Evolutionary conservation across 202 grass and related monocot species (phyloP).

Genomic region (Panicum virgatum): DNA sequence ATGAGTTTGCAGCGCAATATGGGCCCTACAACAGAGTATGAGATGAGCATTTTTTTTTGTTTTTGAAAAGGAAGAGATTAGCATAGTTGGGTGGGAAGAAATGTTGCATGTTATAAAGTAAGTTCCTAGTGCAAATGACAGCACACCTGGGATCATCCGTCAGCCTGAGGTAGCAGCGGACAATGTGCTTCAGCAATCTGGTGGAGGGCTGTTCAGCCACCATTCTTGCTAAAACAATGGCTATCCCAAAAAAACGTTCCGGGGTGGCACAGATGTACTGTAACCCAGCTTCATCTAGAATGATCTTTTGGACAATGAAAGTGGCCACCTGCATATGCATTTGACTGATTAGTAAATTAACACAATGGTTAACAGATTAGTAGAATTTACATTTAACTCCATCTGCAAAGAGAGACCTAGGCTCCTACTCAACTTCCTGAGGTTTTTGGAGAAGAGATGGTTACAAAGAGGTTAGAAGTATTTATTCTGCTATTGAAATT

Average conservation of each 20-base stretch:
- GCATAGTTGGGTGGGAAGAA: not conserved
- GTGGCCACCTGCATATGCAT: constrained; percentile 61
- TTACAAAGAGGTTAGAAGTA: constrained; percentile 5
- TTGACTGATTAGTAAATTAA: constrained; percentile 17
- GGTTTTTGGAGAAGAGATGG: constrained; percentile 16
- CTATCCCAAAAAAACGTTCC: constrained; percentile 62
- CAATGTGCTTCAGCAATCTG: constrained; percentile 72
- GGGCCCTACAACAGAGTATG: constrained; percentile 9
- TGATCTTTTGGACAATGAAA: constrained; percentile 78
- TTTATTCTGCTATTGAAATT: constrained; percentile 27
- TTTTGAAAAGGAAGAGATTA: not conserved
- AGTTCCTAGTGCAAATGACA: constrained; percentile 11
- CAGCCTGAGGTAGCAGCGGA: constrained; percentile 70
- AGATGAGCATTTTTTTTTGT: not conserved
- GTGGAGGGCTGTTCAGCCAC: constrained; percentile 57
- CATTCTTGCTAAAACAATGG: constrained; percentile 57
- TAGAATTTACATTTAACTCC: constrained; percentile 12
- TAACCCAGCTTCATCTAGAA: constrained; percentile 64
- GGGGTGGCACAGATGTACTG: constrained; percentile 48
- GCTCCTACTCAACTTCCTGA: not conserved
- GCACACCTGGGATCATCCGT: constrained; percentile 58
- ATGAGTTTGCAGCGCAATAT: not conserved
- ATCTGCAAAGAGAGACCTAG: not conserved
- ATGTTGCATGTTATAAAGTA: not conserved
- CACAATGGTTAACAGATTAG: not conserved